Conservation (phyloP, 2,329 filamentous ascomycete species). For the Ophiostoma novo-ulmi region DNA sequence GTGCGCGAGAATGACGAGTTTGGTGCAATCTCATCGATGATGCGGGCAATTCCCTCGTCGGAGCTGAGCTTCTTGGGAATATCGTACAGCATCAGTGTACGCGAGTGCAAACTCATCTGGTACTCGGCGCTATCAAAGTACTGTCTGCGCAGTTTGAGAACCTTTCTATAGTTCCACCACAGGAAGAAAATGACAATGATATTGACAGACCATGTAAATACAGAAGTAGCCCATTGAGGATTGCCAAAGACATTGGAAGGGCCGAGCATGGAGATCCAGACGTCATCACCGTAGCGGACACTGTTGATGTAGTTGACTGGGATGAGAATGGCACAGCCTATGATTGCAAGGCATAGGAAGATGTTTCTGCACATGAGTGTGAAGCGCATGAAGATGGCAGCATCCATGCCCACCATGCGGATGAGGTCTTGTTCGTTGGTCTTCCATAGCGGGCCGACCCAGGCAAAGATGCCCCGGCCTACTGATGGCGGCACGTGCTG, state of each 20-base stretch:
- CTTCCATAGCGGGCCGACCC: slow-evolving; percentile 71
- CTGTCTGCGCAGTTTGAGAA: slow-evolving; percentile 63
- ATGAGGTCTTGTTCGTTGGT: slow-evolving; percentile 74
- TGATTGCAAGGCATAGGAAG: slow-evolving; percentile 65
- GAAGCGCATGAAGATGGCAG: slow-evolving; percentile 83
- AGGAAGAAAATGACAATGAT: slow-evolving; percentile 72
- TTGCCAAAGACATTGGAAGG: slow-evolving; percentile 50
- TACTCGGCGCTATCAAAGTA: slow-evolving; percentile 88
- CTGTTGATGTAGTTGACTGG: slow-evolving; percentile 66
- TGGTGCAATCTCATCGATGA: slow-evolving; percentile 75
- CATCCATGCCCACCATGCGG: slow-evolving; percentile 83
- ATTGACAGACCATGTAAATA: slow-evolving; percentile 62
- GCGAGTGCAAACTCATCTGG: slow-evolving; percentile 76
- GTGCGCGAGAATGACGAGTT: slow-evolving; percentile 73
- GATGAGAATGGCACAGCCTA: slow-evolving; percentile 73
- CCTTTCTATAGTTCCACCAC: slow-evolving; percentile 81
- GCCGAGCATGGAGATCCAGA: slow-evolving; percentile 56
- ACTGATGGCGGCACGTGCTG: slow-evolving; percentile 83
- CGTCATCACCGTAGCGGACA: slow-evolving; percentile 33
- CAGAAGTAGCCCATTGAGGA: slow-evolving; percentile 55
- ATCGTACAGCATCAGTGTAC: slow-evolving; percentile 71
- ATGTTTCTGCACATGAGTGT: slow-evolving; percentile 89
- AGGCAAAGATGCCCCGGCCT: slow-evolving; percentile 81
- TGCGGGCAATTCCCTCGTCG: slow-evolving; percentile 79
- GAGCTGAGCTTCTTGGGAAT: slow-evolving; percentile 70